phyloP scores from a whole-genome alignment of 768 basidiomycete species.

The Termitomyces sp. region DNA sequence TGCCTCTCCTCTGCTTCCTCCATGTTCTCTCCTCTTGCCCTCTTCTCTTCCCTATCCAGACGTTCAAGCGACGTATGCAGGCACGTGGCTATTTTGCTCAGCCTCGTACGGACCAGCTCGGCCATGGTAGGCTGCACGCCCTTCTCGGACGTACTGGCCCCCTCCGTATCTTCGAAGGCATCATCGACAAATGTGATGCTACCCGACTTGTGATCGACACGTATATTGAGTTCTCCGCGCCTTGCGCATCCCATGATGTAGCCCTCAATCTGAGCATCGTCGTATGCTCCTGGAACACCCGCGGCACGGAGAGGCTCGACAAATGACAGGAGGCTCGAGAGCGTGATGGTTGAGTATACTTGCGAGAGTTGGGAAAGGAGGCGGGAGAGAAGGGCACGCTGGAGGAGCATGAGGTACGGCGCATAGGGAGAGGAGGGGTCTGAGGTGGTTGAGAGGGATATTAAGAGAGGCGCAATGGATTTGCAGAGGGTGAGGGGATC shows the following conservation, averaged over 20 bases:
- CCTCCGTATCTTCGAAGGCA: slow-evolving; percentile 40
- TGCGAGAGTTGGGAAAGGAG: slow-evolving; percentile 88
- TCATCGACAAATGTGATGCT: slow-evolving; percentile 83
- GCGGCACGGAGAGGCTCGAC: slow-evolving; percentile 66
- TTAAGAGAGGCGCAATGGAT: slow-evolving; percentile 73
- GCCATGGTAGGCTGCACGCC: slow-evolving; percentile 66
- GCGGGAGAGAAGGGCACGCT: slow-evolving; percentile 86
- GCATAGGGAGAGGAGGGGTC: slow-evolving; percentile 51
- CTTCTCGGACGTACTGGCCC: slow-evolving; percentile 29
- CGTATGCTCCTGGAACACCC: slow-evolving; percentile 48
- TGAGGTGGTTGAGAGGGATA: slow-evolving; percentile 35
- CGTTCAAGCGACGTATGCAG: slow-evolving; percentile 65
- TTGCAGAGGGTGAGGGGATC: slow-evolving; percentile 85
- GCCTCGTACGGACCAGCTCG: slow-evolving; percentile 70
- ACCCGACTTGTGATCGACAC: slow-evolving; percentile 84
- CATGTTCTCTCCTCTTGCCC: slow-evolving; percentile 17
- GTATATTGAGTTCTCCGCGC: slow-evolving; percentile 79
- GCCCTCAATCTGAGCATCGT: slow-evolving; percentile 78
- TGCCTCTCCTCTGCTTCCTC: slow-evolving; percentile 47
- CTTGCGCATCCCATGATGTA: slow-evolving; percentile 92
- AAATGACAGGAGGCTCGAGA: slow-evolving; percentile 71
- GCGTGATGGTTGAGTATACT: slow-evolving; percentile 84
- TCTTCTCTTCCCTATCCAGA: slow-evolving; percentile 44
- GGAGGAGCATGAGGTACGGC: slow-evolving; percentile 84
- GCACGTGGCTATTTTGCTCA: slow-evolving; percentile 68